Evolutionary conservation across 768 basidiomycete species (phyloP), one percentile per base, ranked within the genome.

Genomic region (Leccinum subgranulosum): DNA sequence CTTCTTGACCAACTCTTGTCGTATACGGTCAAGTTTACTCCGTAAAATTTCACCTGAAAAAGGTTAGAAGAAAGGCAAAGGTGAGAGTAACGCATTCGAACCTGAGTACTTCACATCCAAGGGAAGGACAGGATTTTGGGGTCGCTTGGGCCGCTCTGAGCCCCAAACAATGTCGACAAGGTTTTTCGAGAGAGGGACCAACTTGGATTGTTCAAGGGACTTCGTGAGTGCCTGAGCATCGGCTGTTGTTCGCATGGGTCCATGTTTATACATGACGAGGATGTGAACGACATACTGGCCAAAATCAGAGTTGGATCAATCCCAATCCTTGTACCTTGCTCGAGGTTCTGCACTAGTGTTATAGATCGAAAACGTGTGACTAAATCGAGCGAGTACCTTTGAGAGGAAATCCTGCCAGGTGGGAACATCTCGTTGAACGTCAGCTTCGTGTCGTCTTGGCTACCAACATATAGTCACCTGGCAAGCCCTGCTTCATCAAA

Each of bases 401-500:
- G 80, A 76, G 33, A 95, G 73, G 70, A 90, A 94, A 4, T 92
- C 90, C 66, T 94, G 89, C 94, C 93, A 95, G 3, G 87, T 87
- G 3, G 92, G 92, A 12, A 94, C 89, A 65, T 92, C 92, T 91
- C 51, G 45, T 5, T 43, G 23, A 43, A 34, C 25, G 46, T 73
- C 53, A 69, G 65, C 19, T 4, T 19, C 23, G 10, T 11, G 12
- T 27, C 23, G 64, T 49, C 61, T 17, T 6, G 54, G 49, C 29
- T 50, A 47, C 60, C 54, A 28, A 56, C 34, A 9, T 34, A 39
- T 17, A 59, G 52, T 54, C 56, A 84, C 94, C 90, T 67, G 88
- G 88, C 17, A 92, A 70, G 6, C 96, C 97, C 64, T 91, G 86
- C 69, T 92, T 94, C 91, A 96, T 94, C 69, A 98, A 73, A 1